Conservation (phyloP, 139 green algal genomes). For the Chlamydomonas incerta region DNA sequence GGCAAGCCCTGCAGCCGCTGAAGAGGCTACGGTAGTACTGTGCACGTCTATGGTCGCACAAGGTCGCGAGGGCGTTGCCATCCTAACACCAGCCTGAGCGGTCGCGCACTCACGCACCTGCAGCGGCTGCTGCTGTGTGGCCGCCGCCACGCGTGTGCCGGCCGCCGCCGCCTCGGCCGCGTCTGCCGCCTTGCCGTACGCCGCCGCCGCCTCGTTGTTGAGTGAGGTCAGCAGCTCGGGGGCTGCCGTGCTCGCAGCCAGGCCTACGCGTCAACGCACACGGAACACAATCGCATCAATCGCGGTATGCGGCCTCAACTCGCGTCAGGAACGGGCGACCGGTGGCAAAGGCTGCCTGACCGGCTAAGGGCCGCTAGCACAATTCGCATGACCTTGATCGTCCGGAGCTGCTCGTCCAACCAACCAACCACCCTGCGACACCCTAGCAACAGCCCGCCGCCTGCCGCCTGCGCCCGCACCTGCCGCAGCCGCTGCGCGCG, state of each 20-base stretch:
- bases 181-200: constrained; percentile 6
- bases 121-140: not conserved
- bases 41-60: not conserved
- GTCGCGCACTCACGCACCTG: not conserved
- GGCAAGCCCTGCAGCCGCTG: not conserved
- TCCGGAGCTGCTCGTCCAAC: too few relatives aligned
- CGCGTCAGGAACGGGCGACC: not conserved
- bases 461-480: not conserved
- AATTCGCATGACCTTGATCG: too few relatives aligned
- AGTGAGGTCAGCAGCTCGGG: constrained; percentile 18
- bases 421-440: too few relatives aligned
- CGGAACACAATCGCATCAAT: too few relatives aligned
- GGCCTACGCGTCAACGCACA: not conserved
- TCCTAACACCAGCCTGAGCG: not conserved
- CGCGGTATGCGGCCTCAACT: not conserved
- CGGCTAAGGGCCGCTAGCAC: too few relatives aligned
- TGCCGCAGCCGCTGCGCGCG: not conserved
- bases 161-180: not conserved
- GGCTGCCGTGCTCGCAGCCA: not conserved
- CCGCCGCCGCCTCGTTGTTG: constrained; percentile 17
- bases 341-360: too few relatives aligned
- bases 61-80: not conserved
- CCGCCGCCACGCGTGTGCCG: not conserved
- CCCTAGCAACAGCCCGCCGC: too few relatives aligned
- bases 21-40: not conserved